These are phyloP conservation scores for Fragaria nilgerrensis DNA, from an alignment of 306 rosid species.

Conservation along the genomic window DNA sequence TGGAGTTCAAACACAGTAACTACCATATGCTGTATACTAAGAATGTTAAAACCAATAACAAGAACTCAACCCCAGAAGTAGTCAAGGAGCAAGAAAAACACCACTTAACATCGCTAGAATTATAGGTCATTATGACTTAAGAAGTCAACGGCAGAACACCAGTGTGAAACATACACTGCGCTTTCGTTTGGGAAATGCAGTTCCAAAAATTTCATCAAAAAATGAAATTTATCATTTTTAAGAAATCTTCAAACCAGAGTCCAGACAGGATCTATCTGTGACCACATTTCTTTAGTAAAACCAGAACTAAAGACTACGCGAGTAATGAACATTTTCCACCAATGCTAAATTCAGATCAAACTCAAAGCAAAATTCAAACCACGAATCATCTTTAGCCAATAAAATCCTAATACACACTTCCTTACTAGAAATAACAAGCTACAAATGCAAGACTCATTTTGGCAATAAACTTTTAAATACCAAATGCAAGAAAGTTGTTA, in stretches of 20 bases:
- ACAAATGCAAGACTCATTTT: not conserved
- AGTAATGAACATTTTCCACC: conserved; percentile 1
- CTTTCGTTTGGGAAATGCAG: not conserved
- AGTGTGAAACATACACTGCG: not conserved
- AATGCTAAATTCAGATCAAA: conserved; percentile 39
- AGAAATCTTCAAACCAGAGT: not conserved
- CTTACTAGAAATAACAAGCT: not conserved
- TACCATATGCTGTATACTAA: not conserved
- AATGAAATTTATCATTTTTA: not conserved
- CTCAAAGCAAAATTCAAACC: conserved; percentile 11
- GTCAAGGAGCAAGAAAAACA: not conserved
- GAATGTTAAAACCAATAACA: conserved; percentile 9
- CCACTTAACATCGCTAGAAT: not conserved
- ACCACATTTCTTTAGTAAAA: not conserved
- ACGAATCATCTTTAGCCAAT: not conserved
- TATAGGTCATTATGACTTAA: not conserved
- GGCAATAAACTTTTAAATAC: not conserved
- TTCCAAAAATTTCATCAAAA: not conserved
- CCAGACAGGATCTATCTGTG: not conserved
- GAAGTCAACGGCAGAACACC: not conserved
- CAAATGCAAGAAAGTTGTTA: not conserved
- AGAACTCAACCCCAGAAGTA: not conserved
- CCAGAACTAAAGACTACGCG: not conserved
- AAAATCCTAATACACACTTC: not conserved
- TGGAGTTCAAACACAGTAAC: not conserved